phyloP scores from a whole-genome alignment of 2,329 filamentous ascomycete genomes.

The Fusarium pseudonygamai region DNA sequence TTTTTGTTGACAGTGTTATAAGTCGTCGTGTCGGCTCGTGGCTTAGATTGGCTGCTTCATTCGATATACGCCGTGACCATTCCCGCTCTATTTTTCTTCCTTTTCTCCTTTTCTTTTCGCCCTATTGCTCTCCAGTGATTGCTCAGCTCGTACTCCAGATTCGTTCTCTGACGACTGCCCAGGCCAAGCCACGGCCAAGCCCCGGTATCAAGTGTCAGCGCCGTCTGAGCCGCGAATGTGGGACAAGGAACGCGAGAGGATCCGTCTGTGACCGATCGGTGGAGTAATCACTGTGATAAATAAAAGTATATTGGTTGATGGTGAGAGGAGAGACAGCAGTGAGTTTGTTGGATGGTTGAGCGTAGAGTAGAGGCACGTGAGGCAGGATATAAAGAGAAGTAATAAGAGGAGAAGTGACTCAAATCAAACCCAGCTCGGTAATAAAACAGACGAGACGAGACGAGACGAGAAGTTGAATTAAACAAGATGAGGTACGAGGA shows the following conservation, averaged over 20 bases:
- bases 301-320: slow-evolving; percentile 8
- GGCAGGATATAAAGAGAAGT: background rate
- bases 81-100: background rate
- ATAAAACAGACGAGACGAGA: slow-evolving; percentile 18
- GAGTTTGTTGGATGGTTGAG: background rate
- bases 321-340: background rate
- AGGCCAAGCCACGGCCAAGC: slow-evolving; percentile 39
- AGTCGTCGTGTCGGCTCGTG: slow-evolving; percentile 9
- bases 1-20: slow-evolving; percentile 1
- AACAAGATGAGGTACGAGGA: slow-evolving; percentile 13
- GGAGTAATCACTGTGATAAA: slow-evolving; percentile 11
- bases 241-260: slow-evolving; percentile 18
- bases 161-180: background rate
- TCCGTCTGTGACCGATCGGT: slow-evolving; percentile 2
- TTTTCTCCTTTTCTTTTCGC: background rate
- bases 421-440: slow-evolving; percentile 7
- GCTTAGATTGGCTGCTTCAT: background rate
- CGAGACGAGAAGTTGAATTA: slow-evolving; percentile 20
- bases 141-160: slow-evolving; percentile 1
- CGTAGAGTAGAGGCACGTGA: background rate
- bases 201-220: slow-evolving; percentile 24
- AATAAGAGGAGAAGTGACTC: background rate
- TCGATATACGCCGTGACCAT: background rate
- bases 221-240: slow-evolving; percentile 29
- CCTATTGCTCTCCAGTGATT: background rate